phyloP scores from a whole-genome alignment of 768 basidiomycete genomes.

The Serendipita indica region DNA sequence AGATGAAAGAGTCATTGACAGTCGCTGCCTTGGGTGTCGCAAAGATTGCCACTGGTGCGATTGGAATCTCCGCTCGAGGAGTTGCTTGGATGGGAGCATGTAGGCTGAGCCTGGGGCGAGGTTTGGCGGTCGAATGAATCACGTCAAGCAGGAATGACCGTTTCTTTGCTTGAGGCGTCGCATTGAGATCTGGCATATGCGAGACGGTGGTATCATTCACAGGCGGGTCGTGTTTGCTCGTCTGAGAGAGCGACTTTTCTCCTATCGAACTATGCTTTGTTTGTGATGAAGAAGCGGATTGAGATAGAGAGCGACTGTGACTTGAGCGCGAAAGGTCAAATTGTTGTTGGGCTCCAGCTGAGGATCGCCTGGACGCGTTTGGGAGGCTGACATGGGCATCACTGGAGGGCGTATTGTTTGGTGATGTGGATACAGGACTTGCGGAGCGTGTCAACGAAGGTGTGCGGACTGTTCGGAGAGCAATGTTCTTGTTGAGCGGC shows the following conservation, averaged over 20 bases:
- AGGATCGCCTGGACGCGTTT: constrained; percentile 30
- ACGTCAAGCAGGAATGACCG: constrained; percentile 72
- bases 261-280: neutral
- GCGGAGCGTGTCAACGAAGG: constrained; percentile 44
- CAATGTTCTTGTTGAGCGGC: constrained; percentile 49
- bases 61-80: constrained; percentile 17
- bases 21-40: constrained; percentile 21
- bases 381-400: constrained; percentile 46
- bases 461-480: constrained; percentile 32
- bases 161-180: constrained; percentile 59
- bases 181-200: constrained; percentile 27
- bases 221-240: too few species aligned
- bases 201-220: too few species aligned
- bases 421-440: constrained; percentile 43
- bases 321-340: too few species aligned
- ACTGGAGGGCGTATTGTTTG: constrained; percentile 42
- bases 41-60: neutral
- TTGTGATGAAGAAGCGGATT: neutral
- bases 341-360: constrained; percentile 20
- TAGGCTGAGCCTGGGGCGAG: constrained; percentile 47
- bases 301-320: neutral
- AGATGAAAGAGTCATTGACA: constrained; percentile 57
- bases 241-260: too few species aligned
- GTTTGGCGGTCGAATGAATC: constrained; percentile 68
- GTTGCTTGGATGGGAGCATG: constrained; percentile 30